Evolutionary conservation across 208 protist genomes (phyloP).

Genomic region (Wallacemonas collosoma): DNA sequence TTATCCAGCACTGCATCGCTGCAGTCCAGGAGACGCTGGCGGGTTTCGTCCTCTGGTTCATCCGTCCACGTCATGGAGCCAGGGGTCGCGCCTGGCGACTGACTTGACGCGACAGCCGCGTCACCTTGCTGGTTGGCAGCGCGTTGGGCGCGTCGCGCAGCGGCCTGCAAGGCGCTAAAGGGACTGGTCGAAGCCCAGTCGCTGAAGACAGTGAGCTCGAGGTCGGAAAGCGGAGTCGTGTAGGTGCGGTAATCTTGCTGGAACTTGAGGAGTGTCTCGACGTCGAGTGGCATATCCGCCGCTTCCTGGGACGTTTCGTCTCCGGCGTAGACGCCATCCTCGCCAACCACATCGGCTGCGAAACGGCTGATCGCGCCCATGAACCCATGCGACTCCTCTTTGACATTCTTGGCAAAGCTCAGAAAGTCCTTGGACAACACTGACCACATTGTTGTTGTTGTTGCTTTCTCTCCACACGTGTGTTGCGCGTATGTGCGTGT

Average conservation of each 20-base stretch:
- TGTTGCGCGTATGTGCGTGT: too few species aligned
- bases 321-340: constrained; percentile 50
- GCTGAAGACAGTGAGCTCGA: constrained; percentile 41
- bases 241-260: constrained; percentile 52
- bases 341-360: constrained; percentile 62
- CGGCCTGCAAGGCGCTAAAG: constrained; percentile 44
- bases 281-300: constrained; percentile 46
- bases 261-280: constrained; percentile 30
- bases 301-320: constrained; percentile 58
- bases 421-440: constrained; percentile 55
- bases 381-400: constrained; percentile 58
- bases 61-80: constrained; percentile 10
- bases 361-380: constrained; percentile 52
- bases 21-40: constrained; percentile 69
- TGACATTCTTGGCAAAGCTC: constrained; percentile 60
- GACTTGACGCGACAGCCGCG: too few species aligned
- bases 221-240: constrained; percentile 27
- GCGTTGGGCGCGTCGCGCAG: not conserved
- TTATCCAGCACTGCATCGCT: constrained; percentile 58
- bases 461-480: not conserved
- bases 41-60: constrained; percentile 39
- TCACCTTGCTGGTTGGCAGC: not conserved
- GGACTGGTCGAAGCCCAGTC: constrained; percentile 50
- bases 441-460: constrained; percentile 48
- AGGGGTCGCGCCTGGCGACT: not conserved